Percentiles rank a stretch among this genome's conserved stretches.
Conservation (phyloP, 805 yeast species). For the Lachancea cidri region DNA sequence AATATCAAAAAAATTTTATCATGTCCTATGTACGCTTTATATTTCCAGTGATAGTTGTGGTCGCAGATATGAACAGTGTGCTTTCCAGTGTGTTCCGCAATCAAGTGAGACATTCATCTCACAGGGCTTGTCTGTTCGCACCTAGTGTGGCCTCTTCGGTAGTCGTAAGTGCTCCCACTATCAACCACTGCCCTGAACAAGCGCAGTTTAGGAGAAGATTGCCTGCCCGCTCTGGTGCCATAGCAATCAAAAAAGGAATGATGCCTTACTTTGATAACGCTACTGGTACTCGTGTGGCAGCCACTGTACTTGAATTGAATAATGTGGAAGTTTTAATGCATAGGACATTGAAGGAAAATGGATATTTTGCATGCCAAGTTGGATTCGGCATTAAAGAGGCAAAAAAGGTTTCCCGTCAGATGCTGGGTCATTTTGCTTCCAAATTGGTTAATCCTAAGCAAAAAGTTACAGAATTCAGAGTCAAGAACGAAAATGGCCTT, state of each 20-base stretch:
- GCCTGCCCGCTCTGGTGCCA: slow-evolving; percentile 73
- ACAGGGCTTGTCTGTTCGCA: slow-evolving; percentile 34
- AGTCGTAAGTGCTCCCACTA: slow-evolving; percentile 38
- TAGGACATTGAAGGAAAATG: slow-evolving; percentile 66
- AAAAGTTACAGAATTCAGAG: slow-evolving; percentile 71
- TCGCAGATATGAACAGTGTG: slow-evolving; percentile 2
- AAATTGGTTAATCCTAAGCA: slow-evolving; percentile 84
- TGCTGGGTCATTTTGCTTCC: slow-evolving; percentile 71
- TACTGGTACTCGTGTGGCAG: slow-evolving; percentile 67
- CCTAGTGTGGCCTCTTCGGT: slow-evolving; percentile 30
- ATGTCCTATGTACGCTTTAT: not conserved
- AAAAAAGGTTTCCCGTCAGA: slow-evolving; percentile 55
- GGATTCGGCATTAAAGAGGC: slow-evolving; percentile 72
- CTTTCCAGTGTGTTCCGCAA: not conserved
- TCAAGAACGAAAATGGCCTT: slow-evolving; percentile 58
- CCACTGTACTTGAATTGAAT: slow-evolving; percentile 83
- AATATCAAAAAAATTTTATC: not conserved
- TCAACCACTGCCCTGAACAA: slow-evolving; percentile 62
- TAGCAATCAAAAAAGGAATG: slow-evolving; percentile 88
- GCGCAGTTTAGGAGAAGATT: slow-evolving; percentile 70
- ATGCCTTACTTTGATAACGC: slow-evolving; percentile 67
- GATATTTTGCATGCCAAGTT: slow-evolving; percentile 79
- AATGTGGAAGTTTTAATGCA: slow-evolving; percentile 78
- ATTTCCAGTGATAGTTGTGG: not conserved
- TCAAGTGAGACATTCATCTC: slow-evolving; percentile 5